Conservation (phyloP, 164 flowering plant species). For the Umbilicus rupestris region DNA sequence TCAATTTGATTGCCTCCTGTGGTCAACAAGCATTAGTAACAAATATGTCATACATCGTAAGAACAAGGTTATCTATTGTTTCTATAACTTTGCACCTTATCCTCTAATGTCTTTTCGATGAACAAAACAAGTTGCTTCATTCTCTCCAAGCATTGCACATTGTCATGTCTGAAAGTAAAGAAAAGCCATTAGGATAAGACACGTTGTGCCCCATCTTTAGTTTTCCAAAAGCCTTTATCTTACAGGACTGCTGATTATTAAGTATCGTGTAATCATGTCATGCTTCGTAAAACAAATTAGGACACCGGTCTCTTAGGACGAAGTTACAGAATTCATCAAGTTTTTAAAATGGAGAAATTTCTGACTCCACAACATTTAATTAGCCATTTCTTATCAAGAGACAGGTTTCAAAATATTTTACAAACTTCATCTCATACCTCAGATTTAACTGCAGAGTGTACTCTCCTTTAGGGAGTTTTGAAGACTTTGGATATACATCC, state of each 20-base stretch:
- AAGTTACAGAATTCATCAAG: neutral
- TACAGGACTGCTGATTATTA: neutral
- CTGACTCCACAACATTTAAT: neutral
- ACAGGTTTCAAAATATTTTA: neutral
- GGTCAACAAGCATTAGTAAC: conserved; percentile 14
- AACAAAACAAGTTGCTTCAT: conserved; percentile 81
- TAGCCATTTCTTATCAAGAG: neutral
- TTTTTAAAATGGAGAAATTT: neutral
- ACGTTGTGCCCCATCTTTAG: no score
- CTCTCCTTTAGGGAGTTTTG: conserved; percentile 88
- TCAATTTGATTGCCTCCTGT: conserved; percentile 69
- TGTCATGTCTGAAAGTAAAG: conserved; percentile 69
- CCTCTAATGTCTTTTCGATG: conserved; percentile 72
- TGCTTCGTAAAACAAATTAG: neutral
- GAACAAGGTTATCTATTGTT: neutral
- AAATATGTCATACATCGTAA: neutral
- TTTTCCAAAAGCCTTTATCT: neutral
- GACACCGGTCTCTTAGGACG: neutral
- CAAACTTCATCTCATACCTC: conserved; percentile 33
- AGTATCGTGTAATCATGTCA: neutral
- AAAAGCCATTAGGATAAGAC: neutral
- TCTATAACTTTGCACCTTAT: conserved; percentile 41
- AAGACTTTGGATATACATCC: conserved; percentile 66
- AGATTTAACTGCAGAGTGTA: conserved; percentile 59
- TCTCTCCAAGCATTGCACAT: conserved; percentile 77